Percentiles rank a stretch among this genome's conserved stretches.
Conservation (phyloP, 139 green algal species). For the Auxenochlorella pyrenoidosa region DNA sequence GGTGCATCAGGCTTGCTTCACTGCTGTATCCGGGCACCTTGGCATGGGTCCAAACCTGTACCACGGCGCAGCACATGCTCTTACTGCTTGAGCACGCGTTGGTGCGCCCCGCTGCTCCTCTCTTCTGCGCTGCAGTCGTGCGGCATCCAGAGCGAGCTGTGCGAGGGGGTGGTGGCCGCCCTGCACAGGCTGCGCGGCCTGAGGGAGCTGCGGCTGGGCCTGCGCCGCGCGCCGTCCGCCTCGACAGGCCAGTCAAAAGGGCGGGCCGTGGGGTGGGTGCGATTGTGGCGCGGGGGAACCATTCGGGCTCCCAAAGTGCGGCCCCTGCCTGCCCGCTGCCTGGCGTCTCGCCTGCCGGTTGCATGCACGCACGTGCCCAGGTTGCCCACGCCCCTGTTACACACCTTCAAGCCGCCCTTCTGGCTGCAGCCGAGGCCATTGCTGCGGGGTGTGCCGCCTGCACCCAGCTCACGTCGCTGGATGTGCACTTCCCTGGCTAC, state of each 20-base stretch:
- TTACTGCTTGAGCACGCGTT: not conserved
- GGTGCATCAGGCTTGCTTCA: no score
- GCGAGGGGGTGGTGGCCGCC: slow-evolving; percentile 20
- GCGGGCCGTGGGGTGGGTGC: no score
- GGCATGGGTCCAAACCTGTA: no score
- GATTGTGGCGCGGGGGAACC: no score
- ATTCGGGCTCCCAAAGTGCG: no score
- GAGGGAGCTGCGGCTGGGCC: slow-evolving; percentile 3
- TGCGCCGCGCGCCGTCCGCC: not conserved
- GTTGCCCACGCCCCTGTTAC: no score
- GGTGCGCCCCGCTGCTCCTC: not conserved
- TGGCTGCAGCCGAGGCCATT: not conserved
- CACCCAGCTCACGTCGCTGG: slow-evolving; percentile 26
- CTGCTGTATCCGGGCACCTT: no score
- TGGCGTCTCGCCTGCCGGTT: no score
- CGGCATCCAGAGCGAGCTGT: slow-evolving; percentile 24
- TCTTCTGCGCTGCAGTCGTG: not conserved
- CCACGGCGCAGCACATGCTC: no score
- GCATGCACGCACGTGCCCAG: no score
- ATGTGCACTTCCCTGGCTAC: slow-evolving; percentile 8
- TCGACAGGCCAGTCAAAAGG: not conserved
- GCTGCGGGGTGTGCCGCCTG: not conserved
- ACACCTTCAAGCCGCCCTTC: no score
- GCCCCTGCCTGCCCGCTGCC: no score
- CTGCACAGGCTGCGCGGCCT: not conserved